Evolutionary conservation across 129 eudicot genomes (phyloP).

Genomic region (Kitagawia praeruptora): DNA sequence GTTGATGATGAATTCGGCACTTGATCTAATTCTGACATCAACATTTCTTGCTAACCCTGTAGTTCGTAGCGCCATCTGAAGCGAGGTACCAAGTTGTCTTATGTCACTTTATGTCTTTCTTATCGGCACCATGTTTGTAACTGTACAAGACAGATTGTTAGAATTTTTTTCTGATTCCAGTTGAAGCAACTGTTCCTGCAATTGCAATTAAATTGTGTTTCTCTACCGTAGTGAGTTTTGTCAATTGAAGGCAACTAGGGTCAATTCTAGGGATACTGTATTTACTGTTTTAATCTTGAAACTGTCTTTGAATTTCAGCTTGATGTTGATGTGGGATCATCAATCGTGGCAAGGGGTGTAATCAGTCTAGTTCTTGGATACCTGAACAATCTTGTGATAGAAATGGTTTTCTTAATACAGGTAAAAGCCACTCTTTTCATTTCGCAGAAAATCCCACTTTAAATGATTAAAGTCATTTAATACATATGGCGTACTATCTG

Average conservation of each 20-base stretch:
- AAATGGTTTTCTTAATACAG: conserved; percentile 79
- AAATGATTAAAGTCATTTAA: background rate
- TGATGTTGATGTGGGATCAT: conserved; percentile 77
- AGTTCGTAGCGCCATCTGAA: too few relatives aligned
- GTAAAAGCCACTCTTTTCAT: conserved; percentile 22
- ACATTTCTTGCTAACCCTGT: too few relatives aligned
- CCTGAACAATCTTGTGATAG: conserved; percentile 71
- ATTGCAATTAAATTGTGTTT: too few relatives aligned
- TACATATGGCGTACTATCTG: background rate
- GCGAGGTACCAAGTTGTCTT: too few relatives aligned
- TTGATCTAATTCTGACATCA: too few relatives aligned
- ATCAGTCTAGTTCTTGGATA: conserved; percentile 84
- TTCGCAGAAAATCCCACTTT: background rate
- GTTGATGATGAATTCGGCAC: too few relatives aligned
- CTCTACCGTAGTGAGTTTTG: too few relatives aligned
- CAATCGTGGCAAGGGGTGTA: conserved; percentile 87
- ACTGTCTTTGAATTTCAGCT: conserved; percentile 43
- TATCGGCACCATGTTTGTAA: too few relatives aligned
- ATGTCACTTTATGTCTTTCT: too few relatives aligned
- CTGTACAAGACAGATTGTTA: too few relatives aligned
- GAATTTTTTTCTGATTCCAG: too few relatives aligned
- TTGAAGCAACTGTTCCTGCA: too few relatives aligned
- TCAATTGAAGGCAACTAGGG: background rate
- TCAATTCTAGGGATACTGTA: background rate
- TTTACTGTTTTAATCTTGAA: background rate